These are phyloP conservation scores for Lactarius indigo DNA, from an alignment of 768 basidiomycete species.

Conservation along the genomic window DNA sequence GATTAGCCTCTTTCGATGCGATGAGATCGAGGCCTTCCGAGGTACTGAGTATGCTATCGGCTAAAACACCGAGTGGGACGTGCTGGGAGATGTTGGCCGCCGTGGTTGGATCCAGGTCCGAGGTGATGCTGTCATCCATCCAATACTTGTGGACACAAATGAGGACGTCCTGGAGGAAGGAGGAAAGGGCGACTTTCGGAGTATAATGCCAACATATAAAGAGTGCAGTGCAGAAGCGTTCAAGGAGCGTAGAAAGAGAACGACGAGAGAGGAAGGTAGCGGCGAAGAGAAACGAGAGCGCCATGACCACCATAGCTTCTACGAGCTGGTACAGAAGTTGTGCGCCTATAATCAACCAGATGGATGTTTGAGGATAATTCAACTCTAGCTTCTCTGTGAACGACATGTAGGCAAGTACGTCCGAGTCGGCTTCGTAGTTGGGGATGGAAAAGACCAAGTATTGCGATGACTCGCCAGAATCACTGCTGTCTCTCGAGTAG, in stretches of 20 bases:
- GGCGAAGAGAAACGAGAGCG: constrained; percentile 13
- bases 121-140: constrained; percentile 13
- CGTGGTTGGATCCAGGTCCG: background rate
- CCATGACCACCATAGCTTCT: constrained; percentile 14
- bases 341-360: constrained; percentile 6
- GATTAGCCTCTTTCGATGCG: background rate
- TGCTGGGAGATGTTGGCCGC: background rate
- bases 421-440: background rate
- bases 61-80: background rate
- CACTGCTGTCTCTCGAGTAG: background rate
- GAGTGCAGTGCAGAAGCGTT: constrained; percentile 15
- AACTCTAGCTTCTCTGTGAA: constrained; percentile 1
- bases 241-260: constrained; percentile 7
- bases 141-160: constrained; percentile 14
- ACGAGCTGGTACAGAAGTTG: constrained; percentile 15
- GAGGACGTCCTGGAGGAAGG: constrained; percentile 18
- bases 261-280: constrained; percentile 5
- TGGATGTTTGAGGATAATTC: constrained; percentile 1
- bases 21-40: background rate
- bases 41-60: background rate
- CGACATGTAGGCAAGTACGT: background rate
- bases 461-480: background rate
- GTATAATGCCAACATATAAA: constrained; percentile 10
- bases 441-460: constrained; percentile 5
- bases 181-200: constrained; percentile 9